phyloP scores from a whole-genome alignment of 768 basidiomycete genomes.

The Mycena maculata region DNA sequence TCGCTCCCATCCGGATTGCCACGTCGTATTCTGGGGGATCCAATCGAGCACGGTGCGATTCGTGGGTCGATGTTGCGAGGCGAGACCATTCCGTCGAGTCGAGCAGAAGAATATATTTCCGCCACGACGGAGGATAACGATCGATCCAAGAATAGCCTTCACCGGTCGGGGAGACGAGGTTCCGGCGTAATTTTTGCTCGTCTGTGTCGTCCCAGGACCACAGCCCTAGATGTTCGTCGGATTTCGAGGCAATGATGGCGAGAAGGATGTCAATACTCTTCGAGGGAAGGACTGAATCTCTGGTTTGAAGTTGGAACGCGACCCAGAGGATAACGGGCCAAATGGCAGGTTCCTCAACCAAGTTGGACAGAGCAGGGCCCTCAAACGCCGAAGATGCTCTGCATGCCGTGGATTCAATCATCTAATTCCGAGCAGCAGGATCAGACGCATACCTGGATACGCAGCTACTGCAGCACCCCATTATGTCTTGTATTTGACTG shows the following conservation, averaged over 20 bases:
- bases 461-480: conserved; percentile 22
- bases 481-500: background rate
- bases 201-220: conserved; percentile 30
- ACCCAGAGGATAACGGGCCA: conserved; percentile 33
- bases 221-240: conserved; percentile 3
- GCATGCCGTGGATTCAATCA: background rate
- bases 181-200: conserved; percentile 21
- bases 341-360: conserved; percentile 9
- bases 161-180: background rate
- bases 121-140: conserved; percentile 27
- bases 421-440: background rate
- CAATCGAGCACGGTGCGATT: background rate
- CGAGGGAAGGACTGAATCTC: background rate
- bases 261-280: conserved; percentile 11
- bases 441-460: conserved; percentile 13
- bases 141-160: conserved; percentile 20
- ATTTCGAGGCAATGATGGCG: conserved; percentile 10
- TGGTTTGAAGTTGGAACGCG: conserved; percentile 24
- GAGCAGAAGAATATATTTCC: conserved; percentile 5
- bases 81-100: conserved; percentile 12
- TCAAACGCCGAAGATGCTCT: conserved; percentile 15
- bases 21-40: conserved; percentile 11
- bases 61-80: conserved; percentile 16
- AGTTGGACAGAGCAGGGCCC: background rate
- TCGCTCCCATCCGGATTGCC: conserved; percentile 20